These are phyloP conservation scores for Tephrocybe sp. DNA, from an alignment of 768 basidiomycete species.

Conservation along the genomic window DNA sequence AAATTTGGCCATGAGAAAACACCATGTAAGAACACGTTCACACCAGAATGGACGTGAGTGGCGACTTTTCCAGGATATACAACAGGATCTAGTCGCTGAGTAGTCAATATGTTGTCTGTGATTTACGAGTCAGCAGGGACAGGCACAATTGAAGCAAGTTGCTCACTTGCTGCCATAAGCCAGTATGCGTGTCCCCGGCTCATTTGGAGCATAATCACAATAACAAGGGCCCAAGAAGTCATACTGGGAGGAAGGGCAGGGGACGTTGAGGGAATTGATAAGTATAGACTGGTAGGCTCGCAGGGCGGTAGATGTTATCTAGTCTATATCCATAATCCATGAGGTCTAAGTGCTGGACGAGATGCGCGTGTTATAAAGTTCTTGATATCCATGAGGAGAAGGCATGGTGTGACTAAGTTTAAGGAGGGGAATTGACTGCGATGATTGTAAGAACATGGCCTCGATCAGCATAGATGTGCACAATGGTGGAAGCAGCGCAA, in stretches of 20 bases:
- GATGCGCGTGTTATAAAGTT: too few relatives aligned
- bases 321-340: neutral
- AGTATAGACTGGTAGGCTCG: neutral
- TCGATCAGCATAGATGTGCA: too few relatives aligned
- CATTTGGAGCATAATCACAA: neutral
- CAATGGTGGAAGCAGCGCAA: too few relatives aligned
- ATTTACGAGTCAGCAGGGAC: neutral
- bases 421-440: too few relatives aligned
- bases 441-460: too few relatives aligned
- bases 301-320: neutral
- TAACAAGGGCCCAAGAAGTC: neutral
- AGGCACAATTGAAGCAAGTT: neutral
- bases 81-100: conserved; percentile 38
- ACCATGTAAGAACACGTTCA: conserved; percentile 4
- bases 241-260: neutral
- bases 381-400: too few relatives aligned
- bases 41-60: conserved; percentile 34
- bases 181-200: conserved; percentile 19
- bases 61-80: conserved; percentile 32
- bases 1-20: neutral
- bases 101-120: conserved; percentile 35
- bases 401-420: too few relatives aligned
- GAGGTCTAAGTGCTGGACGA: neutral
- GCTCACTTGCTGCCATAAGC: conserved; percentile 31
- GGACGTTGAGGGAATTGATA: too few relatives aligned